Base-by-base conservation (phyloP, 495 filamentous ascomycete genomes). In the Neurospora hispaniola region DNA sequence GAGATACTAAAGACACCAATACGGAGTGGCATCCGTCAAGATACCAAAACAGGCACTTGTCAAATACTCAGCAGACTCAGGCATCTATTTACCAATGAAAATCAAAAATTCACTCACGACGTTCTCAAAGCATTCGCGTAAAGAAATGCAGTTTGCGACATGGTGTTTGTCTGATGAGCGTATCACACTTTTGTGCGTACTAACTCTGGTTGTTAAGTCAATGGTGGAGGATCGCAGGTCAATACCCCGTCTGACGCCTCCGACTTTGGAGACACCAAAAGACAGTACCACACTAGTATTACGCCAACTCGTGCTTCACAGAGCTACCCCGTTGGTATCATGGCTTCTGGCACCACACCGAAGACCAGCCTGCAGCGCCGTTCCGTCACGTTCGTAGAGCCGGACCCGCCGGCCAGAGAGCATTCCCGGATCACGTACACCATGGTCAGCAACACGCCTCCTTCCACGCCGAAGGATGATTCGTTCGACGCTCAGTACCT, bases 401-500 rank as follows among this genome's bases (percentile, higher is more conserved):
- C 54, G 54, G 54, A 66, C 54, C 54, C 54, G 27, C 54, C 54
- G 7, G 54, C 54, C 54, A 66, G 54, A 66, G 27, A 66, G 54
- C 23, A 66, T 66, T 66, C 54, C 14, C 54, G 54, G 54, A 66
- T 66, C 54, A 66, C 54, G 27, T 66, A 66, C 27, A 38, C 27
- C 39, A 70, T 35, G 23, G 59, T 43, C 20, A 69, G 18, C 27
- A 44, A 12, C 73, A 73, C 23, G 59, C 75, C 35, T 68, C 71
- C 42, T 72, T 81, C 70, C 77, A 79, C 9, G 77, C 80, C 71
- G 80, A 66, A 35, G 14, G 27, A 27, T 31, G 54, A 66, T 38
- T 9, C 27, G 18, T 66, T 85, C n/a, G 88, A 89, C 72, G 85
- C 88, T n/a, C 89, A 90, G 74, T 81, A 80, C 7, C 77, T 87